Evolutionary conservation across 768 basidiomycete genomes (phyloP).

Genomic region (Podaxis sp.): DNA sequence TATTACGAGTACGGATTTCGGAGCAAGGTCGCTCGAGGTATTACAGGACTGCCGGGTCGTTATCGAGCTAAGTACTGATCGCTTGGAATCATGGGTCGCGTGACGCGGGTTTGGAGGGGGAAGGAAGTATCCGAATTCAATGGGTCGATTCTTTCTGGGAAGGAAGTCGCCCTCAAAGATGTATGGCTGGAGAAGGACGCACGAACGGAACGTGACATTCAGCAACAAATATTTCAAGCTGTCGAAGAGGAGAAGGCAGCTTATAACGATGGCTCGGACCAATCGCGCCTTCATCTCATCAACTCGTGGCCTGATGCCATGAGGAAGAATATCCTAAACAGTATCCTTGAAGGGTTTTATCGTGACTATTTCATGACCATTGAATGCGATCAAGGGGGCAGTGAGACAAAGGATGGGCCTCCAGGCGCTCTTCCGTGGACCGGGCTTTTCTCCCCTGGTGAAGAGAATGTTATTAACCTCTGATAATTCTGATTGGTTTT

Average conservation of each 20-base stretch:
- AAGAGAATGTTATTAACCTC: neutral
- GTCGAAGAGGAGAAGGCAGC: neutral
- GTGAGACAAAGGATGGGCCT: neutral
- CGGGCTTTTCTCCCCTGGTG: neutral
- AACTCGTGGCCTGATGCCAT: neutral
- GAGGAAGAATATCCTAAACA: neutral
- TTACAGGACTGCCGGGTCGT: neutral
- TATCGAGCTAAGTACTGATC: neutral
- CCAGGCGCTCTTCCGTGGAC: neutral
- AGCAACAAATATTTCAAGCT: conserved; percentile 14
- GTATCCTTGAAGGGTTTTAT: neutral
- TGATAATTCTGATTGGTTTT: neutral
- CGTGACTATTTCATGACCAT: neutral
- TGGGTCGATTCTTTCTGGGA: conserved; percentile 1
- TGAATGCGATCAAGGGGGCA: neutral
- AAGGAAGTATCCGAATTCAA: neutral
- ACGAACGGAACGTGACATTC: conserved; percentile 16
- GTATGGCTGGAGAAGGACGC: conserved; percentile 19
- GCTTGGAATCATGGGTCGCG: conserved; percentile 2
- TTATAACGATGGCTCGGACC: too few species aligned
- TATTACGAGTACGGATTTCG: neutral
- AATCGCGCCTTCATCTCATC: neutral
- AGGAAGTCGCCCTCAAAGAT: conserved; percentile 18
- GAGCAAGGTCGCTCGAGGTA: neutral
- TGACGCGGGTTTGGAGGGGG: conserved; percentile 8